Percentiles rank a stretch among this genome's conserved stretches.
phyloP scores from a whole-genome alignment of 78 protist species.

The Creolimax fragrantissima region DNA sequence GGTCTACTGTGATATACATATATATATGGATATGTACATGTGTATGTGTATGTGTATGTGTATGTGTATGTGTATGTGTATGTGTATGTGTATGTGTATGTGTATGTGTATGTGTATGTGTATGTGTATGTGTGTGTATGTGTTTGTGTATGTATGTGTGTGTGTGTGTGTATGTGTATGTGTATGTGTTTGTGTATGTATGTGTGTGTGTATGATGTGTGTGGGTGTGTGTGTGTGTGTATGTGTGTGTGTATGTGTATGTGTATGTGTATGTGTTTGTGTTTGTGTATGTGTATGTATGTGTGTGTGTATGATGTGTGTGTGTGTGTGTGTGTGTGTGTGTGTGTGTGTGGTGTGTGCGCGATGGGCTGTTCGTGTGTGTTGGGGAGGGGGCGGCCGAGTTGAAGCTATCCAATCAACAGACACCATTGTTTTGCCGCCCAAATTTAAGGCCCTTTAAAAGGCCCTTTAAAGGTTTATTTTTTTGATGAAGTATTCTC shows the following conservation, averaged over 20 bases:
- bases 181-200: background rate
- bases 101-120: background rate
- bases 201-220: background rate
- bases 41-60: background rate
- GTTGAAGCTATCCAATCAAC: background rate
- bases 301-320: background rate
- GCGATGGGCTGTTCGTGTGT: background rate
- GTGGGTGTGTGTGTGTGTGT: background rate
- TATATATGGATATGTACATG: background rate
- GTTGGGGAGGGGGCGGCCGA: background rate
- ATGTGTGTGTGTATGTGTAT: background rate
- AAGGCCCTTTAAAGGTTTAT: too few species aligned
- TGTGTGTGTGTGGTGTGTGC: background rate
- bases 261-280: slow-evolving; percentile 12
- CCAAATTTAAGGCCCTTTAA: too few species aligned
- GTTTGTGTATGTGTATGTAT: background rate
- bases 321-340: background rate
- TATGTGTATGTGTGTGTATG: background rate
- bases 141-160: background rate
- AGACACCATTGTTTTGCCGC: too few species aligned
- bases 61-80: background rate
- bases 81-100: background rate
- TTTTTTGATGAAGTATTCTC: too few species aligned
- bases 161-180: too few species aligned
- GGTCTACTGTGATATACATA: background rate